phyloP scores from a whole-genome alignment of 2,329 filamentous ascomycete species.

The Sporothrix dimorphospora region DNA sequence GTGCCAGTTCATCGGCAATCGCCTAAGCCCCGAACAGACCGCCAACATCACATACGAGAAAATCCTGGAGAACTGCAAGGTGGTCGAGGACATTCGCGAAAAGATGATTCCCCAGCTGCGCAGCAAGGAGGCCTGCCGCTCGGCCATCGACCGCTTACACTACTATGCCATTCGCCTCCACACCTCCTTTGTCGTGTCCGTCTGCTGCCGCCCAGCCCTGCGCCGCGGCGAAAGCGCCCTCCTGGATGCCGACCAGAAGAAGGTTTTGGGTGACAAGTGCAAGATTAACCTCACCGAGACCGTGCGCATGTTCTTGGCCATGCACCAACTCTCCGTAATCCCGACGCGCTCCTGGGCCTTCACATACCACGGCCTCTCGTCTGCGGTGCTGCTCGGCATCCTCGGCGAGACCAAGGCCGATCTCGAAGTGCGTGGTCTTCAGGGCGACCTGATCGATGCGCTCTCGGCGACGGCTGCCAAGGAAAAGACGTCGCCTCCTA shows the following conservation, averaged over 20 bases:
- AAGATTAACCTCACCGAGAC: slow-evolving; percentile 66
- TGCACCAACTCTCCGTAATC: slow-evolving; percentile 69
- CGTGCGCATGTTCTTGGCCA: slow-evolving; percentile 69
- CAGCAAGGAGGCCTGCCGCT: slow-evolving; percentile 65
- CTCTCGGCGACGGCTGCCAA: slow-evolving; percentile 67
- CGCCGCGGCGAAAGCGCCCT: slow-evolving; percentile 54
- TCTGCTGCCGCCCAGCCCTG: slow-evolving; percentile 65
- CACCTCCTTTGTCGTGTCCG: slow-evolving; percentile 66
- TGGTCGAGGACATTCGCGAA: slow-evolving; percentile 55
- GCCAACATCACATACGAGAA: slow-evolving; percentile 54
- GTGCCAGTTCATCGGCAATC: slow-evolving; percentile 62
- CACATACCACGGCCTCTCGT: slow-evolving; percentile 68
- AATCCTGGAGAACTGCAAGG: slow-evolving; percentile 61
- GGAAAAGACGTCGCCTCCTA: slow-evolving; percentile 57
- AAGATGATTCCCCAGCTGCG: slow-evolving; percentile 57
- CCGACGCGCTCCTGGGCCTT: slow-evolving; percentile 70
- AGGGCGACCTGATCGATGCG: slow-evolving; percentile 65
- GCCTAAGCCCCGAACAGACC: slow-evolving; percentile 58
- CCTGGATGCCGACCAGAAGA: slow-evolving; percentile 58
- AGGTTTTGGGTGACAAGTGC: slow-evolving; percentile 59
- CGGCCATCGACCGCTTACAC: slow-evolving; percentile 64
- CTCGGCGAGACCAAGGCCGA: slow-evolving; percentile 65
- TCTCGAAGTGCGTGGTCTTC: slow-evolving; percentile 64
- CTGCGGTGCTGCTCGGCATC: slow-evolving; percentile 65
- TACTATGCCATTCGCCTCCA: slow-evolving; percentile 67